Evolutionary conservation across 2,329 filamentous ascomycete genomes (phyloP).

Genomic region (Lachnellula subtilissima): DNA sequence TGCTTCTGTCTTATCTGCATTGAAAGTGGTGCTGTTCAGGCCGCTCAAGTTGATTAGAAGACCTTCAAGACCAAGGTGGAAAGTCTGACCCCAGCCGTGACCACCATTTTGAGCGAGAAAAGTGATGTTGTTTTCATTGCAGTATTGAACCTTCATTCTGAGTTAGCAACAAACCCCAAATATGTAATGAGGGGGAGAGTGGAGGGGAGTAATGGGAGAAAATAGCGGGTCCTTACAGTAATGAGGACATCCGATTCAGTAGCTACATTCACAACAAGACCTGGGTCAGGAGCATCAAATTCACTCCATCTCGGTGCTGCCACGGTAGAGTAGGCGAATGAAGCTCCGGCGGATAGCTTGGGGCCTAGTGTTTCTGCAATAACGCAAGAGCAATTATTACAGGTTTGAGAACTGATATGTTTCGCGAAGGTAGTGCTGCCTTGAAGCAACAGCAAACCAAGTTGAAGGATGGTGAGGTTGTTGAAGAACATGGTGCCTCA

Average conservation of each 20-base stretch:
- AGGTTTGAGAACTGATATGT: no score
- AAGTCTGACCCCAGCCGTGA: conserved; percentile 2
- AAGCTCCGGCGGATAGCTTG: not conserved
- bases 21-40: conserved; percentile 1
- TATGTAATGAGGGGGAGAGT: no score
- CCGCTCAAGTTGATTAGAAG: not conserved
- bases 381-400: no score
- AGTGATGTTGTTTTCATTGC: conserved; percentile 1
- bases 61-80: not conserved
- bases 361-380: no score
- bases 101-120: conserved; percentile 10
- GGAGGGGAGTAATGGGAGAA: no score
- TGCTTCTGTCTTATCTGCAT: not conserved
- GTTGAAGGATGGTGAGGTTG: no score
- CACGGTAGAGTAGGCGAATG: not conserved
- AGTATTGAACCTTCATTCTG: conserved; percentile 4
- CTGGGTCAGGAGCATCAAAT: conserved; percentile 2
- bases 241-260: conserved; percentile 1
- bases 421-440: no score
- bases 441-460: no score
- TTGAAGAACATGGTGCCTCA: no score
- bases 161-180: no score
- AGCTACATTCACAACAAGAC: conserved; percentile 3
- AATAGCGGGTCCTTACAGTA: not conserved
- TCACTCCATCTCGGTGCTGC: conserved; percentile 3